phyloP scores from a whole-genome alignment of 1,284 basidiomycete species.

The Lentinula novae-zelandiae region DNA sequence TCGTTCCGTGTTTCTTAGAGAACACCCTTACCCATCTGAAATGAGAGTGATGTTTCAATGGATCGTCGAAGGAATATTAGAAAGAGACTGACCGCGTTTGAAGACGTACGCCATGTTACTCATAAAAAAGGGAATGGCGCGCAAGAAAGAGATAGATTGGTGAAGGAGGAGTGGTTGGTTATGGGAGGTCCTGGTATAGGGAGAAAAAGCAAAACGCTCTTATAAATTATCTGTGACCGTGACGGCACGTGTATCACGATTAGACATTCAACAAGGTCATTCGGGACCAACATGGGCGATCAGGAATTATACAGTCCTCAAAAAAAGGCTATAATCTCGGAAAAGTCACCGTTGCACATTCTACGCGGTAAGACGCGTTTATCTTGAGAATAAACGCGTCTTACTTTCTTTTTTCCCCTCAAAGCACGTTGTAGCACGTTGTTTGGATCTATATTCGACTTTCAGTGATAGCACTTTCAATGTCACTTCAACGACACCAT shows the following conservation, averaged over 20 bases:
- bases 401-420: background rate
- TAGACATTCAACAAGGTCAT: slow-evolving; percentile 8
- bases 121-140: background rate
- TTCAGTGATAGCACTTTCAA: background rate
- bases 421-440: slow-evolving; percentile 13
- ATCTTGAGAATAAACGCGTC: background rate
- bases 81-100: slow-evolving; percentile 15
- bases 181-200: background rate
- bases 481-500: no score
- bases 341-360: background rate
- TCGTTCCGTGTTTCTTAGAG: background rate
- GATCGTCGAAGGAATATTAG: background rate
- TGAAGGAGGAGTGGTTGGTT: slow-evolving; percentile 8
- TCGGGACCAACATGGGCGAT: background rate
- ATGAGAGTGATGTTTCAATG: background rate
- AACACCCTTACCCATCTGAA: slow-evolving; percentile 14
- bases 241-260: slow-evolving; percentile 4
- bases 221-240: slow-evolving; percentile 12
- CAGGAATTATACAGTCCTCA: background rate
- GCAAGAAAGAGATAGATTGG: background rate
- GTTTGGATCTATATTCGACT: slow-evolving; percentile 2
- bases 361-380: background rate
- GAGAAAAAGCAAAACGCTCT: background rate
- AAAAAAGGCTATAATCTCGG: background rate
- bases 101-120: slow-evolving; percentile 15